Base-by-base conservation (phyloP, 352 stramenopile genomes). In the Pelagophyceae sp. region DNA sequence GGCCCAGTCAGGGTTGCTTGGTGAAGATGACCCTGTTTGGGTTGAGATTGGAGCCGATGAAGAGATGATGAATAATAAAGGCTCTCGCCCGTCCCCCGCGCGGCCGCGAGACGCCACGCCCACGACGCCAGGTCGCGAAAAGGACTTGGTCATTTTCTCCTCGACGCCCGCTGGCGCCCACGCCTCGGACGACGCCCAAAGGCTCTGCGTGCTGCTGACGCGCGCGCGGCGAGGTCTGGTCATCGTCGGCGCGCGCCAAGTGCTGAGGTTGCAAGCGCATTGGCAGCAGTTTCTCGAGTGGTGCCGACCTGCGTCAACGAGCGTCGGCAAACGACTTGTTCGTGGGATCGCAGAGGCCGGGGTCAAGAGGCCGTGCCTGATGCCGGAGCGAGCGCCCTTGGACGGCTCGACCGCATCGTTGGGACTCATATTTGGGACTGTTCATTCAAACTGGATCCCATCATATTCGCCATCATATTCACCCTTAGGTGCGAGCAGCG, bases 91-190 rank as follows among this genome's bases (percentile, higher is more conserved):
- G n/a, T n/a, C n/a, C n/a, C n/a, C n/a, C n/a, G n/a, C n/a, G n/a
- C n/a, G n/a, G n/a, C n/a, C n/a, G n/a, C n/a, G n/a, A n/a, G n/a
- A n/a, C n/a, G n/a, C n/a, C n/a, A n/a, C n/a, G n/a, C n/a, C n/a
- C n/a, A n/a, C n/a, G n/a, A n/a, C n/a, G n/a, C n/a, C n/a, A n/a
- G 94, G 94, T 0, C 86, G 92, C 38, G 93, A 98, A 80, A 97
- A 97, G 74, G 93, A 98, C 79, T 85, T 98, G 32, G 96, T 98
- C 70, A 90, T 98, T 50, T 94, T 97, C 76, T 96, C 92, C 3
- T 95, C 90, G 58, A 92, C 97, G 70, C 81, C 64, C 85, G 85
- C 77, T 19, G 31, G 60, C 38, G 63, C 61, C 72, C 77, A 23
- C 40, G 54, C 27, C 78, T 85, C 0, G 81, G 81, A 61, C 0